Base-by-base conservation (phyloP, 2,329 filamentous ascomycete genomes). In the Fusarium miscanthi region DNA sequence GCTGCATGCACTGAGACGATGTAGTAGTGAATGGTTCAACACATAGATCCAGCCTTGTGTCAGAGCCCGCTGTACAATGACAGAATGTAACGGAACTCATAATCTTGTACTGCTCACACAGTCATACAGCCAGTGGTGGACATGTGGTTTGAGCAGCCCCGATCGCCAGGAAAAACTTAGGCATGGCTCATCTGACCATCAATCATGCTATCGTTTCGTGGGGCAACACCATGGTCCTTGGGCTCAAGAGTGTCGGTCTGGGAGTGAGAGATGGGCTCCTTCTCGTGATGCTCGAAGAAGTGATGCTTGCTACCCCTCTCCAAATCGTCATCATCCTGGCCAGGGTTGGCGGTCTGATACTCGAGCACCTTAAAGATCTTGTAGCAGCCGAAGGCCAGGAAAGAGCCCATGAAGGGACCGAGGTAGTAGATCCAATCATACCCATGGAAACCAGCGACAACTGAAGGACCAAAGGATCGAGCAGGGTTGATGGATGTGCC, bases 401-500 rank as follows among this genome's bases (percentile, higher is more conserved):
- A 56, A 2, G 85, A 74, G 1, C 88, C 88, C 56, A 87, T 78
- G 14, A 84, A 78, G 3, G 88, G 88, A 0, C 87, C 88, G 16
- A 89, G 72, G 84, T 86, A 88, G 80, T 87, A 88, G 73, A 88
- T 87, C 86, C 86, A 88, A 60, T 86, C 84, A 75, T 87, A 86
- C 21, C 75, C 74, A 3, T 80, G 78, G 74, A 87, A 87, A 8
- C 79, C 77, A 3, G 78, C 79, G 42, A 86, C 77, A 27, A 85
- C 83, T 31, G 82, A 85, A 12, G 86, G 86, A 4, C 86, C 86
- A 45, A 88, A 83, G 0, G 85, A 86, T 42, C 86, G 81, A 3
- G 85, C 86, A 7, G 86, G 86, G 74, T 88, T 88, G 72, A 88
- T 81, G 14, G 81, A 83, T 10, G 84, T 85, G 27, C 84, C 84